Base-by-base conservation (phyloP, 306 rosid genomes). In the Abrus pulchellus region DNA sequence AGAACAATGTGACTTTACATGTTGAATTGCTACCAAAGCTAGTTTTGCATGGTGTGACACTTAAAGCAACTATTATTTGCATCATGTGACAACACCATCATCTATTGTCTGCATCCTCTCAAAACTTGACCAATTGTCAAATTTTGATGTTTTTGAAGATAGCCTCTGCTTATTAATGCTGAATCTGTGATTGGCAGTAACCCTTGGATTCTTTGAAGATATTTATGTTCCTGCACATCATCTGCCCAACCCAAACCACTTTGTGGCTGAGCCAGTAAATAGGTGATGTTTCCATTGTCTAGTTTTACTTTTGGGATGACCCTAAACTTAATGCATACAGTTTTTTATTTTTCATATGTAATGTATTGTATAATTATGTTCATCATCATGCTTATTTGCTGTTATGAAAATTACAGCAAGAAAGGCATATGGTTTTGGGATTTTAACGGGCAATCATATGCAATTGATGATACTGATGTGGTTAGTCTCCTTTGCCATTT, bases 361-460 rank as follows among this genome's bases (percentile, higher is more conserved):
- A 20, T 20, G 20, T 20, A 20, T 20, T 65, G 28, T 13, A n/a
- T 38, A 41, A n/a, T 60, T 47, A 45, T 65, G 43, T 72, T 74
- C 27, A 77, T 50, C 30, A 68, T 41, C 33, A 7, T 76, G 48
- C 77, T 64, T 72, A 34, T 48, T 29, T 32, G 56, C 11, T 44
- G 30, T 12, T 38, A 10, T 50, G 53, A 13, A 44, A 57, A 78
- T 48, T 85, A 78, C 92, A 94, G 97, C 72, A 85, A 73, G 33
- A 81, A 70, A 54, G 85, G 86, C 3, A 20, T 20, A 79, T 57
- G 97, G 97, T 83, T 57, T 71, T 91, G 97, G 97, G 79, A 90
- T 67, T 86, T 12, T 69, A n/a, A 62, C 0, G 87, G 78, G 0
- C 79, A 77, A 47, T 77, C 86, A 13, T 84, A 44, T 55, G 57